Base-by-base conservation (phyloP, 2,329 filamentous ascomycete genomes). In the Proliferodiscus dingleyae region DNA sequence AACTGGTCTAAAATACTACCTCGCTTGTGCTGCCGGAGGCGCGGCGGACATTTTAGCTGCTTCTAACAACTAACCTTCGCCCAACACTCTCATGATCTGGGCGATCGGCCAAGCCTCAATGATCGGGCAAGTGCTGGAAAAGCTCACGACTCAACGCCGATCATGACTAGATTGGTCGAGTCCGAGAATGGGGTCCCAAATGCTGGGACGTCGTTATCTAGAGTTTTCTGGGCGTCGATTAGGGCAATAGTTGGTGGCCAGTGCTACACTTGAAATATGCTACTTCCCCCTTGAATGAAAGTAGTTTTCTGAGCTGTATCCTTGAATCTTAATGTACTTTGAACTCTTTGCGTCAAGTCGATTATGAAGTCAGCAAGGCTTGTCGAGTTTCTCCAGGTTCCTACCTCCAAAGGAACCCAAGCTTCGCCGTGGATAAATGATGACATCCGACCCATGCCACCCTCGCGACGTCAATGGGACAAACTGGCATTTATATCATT, bases 391-490 rank as follows among this genome's bases (percentile, higher is more conserved):
- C 30, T 54, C 5, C 26, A 50, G 26, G 49, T 50, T 4, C 37
- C 43, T 8, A 46, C 22, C 37, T 53, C 16, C 45, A 56, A 49
- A 56, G 52, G 42, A 32, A 61, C 38, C 47, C 51, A 58, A 37
- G 55, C 58, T 0, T 52, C 61, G 45, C 55, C 57, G 52, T 68
- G 64, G 65, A 61, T 54, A n/a, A 76, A 76, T 54, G 66, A 75
- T 50, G 73, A 77, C 53, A 71, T 75, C 45, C 69, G 71, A 2
- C 73, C 72, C 8, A 67, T 46, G 33, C 67, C 67, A 26, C 66
- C 67, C 4, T 56, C 53, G 15, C 59, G 68, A 21, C 61, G 67
- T 7, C 64, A 61, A 40, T 70, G 65, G 66, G 61, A 58, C 5
- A 53, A 57, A 43, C 63, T 61, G 57, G 60, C 63, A 30, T 70